A percentile compares a stretch with the other conserved stretches of the same genome.
Evolutionary conservation across 179 eudicot genomes (phyloP).

Genomic region (Silene noctiflora): DNA sequence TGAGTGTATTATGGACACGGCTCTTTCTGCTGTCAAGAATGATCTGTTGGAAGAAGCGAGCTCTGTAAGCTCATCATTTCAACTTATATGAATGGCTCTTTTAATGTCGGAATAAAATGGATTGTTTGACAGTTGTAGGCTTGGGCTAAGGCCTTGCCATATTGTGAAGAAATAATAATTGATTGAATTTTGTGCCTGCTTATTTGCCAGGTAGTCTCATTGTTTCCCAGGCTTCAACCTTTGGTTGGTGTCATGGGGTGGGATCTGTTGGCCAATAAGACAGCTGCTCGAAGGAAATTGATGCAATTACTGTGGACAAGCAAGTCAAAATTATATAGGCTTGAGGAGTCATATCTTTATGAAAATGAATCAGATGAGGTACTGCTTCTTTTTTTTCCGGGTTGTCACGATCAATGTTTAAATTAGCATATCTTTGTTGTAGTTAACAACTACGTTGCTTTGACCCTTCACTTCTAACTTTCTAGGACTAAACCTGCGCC

Average conservation of each 20-base stretch:
- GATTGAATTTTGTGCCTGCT: slow-evolving; percentile 21
- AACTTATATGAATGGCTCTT: neutral
- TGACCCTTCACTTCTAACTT: neutral
- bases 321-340: slow-evolving; percentile 65
- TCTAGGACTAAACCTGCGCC: neutral
- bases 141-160: slow-evolving; percentile 11
- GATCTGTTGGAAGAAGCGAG: slow-evolving; percentile 80
- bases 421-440: slow-evolving; percentile 5
- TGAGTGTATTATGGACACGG: slow-evolving; percentile 75
- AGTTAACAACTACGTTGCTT: slow-evolving; percentile 1
- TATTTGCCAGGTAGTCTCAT: slow-evolving; percentile 54
- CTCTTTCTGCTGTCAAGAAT: slow-evolving; percentile 67
- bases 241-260: slow-evolving; percentile 93
- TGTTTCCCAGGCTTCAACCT: slow-evolving; percentile 95
- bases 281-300: slow-evolving; percentile 65
- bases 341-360: slow-evolving; percentile 69
- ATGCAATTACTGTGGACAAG: slow-evolving; percentile 91
- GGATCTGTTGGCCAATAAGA: slow-evolving; percentile 90
- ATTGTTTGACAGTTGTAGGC: slow-evolving; percentile 19
- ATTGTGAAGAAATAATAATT: neutral
- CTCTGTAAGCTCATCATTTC: slow-evolving; percentile 44
- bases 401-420: neutral
- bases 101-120: slow-evolving; percentile 12
- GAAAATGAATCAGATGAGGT: slow-evolving; percentile 80
- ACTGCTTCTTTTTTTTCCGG: neutral